These are phyloP conservation scores for Petunia secreta DNA, from an alignment of 257 asterid genomes.

Conservation along the genomic window DNA sequence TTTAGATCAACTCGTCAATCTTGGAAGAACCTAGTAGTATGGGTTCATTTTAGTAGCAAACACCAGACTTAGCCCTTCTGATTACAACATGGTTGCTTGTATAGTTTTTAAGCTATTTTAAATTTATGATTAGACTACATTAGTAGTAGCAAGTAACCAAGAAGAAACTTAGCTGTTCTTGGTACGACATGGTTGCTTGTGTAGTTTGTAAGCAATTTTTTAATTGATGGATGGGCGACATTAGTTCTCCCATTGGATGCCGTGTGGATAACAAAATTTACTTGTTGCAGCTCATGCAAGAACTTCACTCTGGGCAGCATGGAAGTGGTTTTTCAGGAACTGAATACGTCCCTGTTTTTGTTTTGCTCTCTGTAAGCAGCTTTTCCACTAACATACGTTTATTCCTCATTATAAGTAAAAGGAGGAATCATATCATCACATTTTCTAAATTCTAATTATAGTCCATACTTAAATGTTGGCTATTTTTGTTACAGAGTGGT, in stretches of 20 bases:
- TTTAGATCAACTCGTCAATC: slow-evolving; percentile 9
- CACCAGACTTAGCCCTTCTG: not conserved
- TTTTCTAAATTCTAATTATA: slow-evolving; percentile 25
- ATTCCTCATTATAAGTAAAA: slow-evolving; percentile 8
- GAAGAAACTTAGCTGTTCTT: not conserved
- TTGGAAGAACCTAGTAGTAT: not conserved
- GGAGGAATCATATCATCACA: slow-evolving; percentile 6
- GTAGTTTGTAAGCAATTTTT: slow-evolving; percentile 10
- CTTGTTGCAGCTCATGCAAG: slow-evolving; percentile 70
- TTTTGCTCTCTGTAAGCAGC: slow-evolving; percentile 63
- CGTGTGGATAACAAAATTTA: not conserved
- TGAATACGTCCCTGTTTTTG: slow-evolving; percentile 65
- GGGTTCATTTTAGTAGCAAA: not conserved
- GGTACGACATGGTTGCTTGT: not conserved
- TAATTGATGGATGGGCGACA: not conserved
- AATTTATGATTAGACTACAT: not conserved
- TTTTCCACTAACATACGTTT: slow-evolving; percentile 24
- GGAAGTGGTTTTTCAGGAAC: slow-evolving; percentile 49
- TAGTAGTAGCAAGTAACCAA: too few relatives aligned
- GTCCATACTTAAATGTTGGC: slow-evolving; percentile 21
- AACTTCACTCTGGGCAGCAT: slow-evolving; percentile 55
- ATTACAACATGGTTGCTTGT: not conserved
- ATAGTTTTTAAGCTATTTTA: slow-evolving; percentile 15
- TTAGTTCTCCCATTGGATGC: not conserved
- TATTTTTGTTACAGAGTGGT: slow-evolving; percentile 55